Conservation (phyloP, 148 eudicot species). For the Nepenthes mirabilis region DNA sequence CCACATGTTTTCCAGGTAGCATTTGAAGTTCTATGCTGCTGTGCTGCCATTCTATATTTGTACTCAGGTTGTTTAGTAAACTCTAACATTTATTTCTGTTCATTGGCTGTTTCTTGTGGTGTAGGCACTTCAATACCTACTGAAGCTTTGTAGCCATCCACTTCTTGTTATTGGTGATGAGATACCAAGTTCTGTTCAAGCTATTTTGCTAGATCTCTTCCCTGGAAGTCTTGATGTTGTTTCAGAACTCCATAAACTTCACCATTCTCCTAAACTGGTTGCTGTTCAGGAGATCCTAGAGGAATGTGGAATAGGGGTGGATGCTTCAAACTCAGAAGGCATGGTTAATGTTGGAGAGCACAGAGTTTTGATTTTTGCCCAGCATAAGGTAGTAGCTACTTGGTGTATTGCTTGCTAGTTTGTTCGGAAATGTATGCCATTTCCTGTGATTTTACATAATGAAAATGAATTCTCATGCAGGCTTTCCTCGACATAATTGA, state of each 20-base stretch:
- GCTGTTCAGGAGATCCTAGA: constrained; percentile 96
- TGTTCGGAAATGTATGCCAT: neutral
- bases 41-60: neutral
- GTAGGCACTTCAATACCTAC: constrained; percentile 73
- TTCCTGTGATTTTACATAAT: neutral
- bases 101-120: neutral
- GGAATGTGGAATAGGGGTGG: constrained; percentile 96
- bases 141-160: constrained; percentile 98
- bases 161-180: constrained; percentile 76
- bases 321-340: constrained; percentile 66
- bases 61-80: neutral
- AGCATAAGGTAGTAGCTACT: constrained; percentile 34
- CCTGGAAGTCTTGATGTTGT: constrained; percentile 38
- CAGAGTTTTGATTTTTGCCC: constrained; percentile 96
- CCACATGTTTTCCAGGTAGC: constrained; percentile 72
- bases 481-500: constrained; percentile 88
- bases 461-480: constrained; percentile 4
- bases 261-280: constrained; percentile 95
- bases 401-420: neutral
- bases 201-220: constrained; percentile 40
- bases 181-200: constrained; percentile 45
- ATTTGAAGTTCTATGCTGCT: neutral
- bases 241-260: constrained; percentile 76
- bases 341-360: constrained; percentile 73
- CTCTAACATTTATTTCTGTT: neutral